Percentiles rank a stretch among this genome's conserved stretches.
Evolutionary conservation across 2,329 filamentous ascomycete genomes (phyloP).

Genomic region (Hansfordia pulvinata): DNA sequence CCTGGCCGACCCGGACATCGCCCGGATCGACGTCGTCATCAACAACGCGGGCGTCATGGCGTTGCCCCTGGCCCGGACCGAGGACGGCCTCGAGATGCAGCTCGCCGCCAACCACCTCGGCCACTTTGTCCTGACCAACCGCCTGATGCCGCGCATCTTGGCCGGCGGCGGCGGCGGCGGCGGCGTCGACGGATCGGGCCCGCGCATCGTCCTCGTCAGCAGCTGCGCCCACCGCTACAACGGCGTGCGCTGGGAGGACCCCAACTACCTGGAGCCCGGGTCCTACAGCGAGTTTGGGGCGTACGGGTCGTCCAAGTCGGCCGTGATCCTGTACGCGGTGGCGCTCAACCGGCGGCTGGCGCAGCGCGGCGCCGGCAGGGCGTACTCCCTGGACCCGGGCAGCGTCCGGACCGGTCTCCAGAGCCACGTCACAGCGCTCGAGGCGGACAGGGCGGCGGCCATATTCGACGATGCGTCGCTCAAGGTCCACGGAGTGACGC

Average conservation of each 20-base stretch:
- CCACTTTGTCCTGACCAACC: slow-evolving; percentile 42
- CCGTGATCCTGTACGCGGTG: slow-evolving; percentile 27
- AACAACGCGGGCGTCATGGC: slow-evolving; percentile 32
- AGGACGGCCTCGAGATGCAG: slow-evolving; percentile 35
- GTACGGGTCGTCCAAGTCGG: slow-evolving; percentile 31
- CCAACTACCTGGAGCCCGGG: slow-evolving; percentile 12
- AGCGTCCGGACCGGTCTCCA: slow-evolving; percentile 13
- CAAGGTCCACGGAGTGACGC: slow-evolving; percentile 12
- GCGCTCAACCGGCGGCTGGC: slow-evolving; percentile 18
- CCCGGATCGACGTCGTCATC: slow-evolving; percentile 19
- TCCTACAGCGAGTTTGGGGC: slow-evolving; percentile 20
- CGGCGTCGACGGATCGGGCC: too few relatives aligned
- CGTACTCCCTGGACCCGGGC: slow-evolving; percentile 25
- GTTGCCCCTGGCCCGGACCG: slow-evolving; percentile 18
- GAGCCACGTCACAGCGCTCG: slow-evolving; percentile 6
- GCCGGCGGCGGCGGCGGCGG: slow-evolving; percentile 8
- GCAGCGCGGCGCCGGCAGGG: slow-evolving; percentile 15
- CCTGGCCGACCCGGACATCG: slow-evolving; percentile 12
- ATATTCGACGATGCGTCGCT: slow-evolving; percentile 7
- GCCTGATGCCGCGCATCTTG: slow-evolving; percentile 12
- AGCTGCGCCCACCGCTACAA: slow-evolving; percentile 11
- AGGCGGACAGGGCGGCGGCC: slow-evolving; percentile 6
- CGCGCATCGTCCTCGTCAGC: slow-evolving; percentile 9
- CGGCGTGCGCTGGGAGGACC: slow-evolving; percentile 14
- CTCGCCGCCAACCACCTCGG: slow-evolving; percentile 38